Conservation (phyloP, 140 eudicot species). For the Cichorium intybus region DNA sequence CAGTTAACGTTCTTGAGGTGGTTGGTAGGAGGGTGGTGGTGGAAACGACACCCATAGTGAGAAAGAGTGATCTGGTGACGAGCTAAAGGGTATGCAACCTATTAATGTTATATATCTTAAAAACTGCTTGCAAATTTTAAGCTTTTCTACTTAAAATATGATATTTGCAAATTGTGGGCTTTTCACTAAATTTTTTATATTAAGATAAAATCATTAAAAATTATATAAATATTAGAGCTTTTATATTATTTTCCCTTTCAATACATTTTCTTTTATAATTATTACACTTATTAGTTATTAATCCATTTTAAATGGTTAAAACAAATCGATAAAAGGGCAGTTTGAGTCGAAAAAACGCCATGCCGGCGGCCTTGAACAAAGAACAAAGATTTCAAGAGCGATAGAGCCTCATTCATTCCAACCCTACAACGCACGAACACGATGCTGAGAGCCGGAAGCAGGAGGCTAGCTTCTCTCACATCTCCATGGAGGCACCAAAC, state of each 20-base stretch:
- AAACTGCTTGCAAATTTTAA: no score
- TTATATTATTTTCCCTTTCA: no score
- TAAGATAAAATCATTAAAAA: neutral
- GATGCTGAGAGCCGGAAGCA: conserved; percentile 34
- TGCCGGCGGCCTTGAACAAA: conserved; percentile 2
- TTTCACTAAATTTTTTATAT: no score
- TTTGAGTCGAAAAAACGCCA: neutral
- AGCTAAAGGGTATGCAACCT: no score
- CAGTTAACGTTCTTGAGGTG: no score
- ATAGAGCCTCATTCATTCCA: neutral
- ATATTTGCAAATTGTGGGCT: no score
- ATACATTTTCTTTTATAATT: neutral
- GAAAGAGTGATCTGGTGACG: no score
- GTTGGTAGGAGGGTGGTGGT: no score
- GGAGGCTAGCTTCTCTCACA: conserved; percentile 28
- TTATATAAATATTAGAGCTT: no score
- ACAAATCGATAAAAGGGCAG: neutral
- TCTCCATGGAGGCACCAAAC: conserved; percentile 20
- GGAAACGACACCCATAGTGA: no score
- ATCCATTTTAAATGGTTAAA: neutral
- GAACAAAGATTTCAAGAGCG: neutral
- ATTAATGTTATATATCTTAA: no score
- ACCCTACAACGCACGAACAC: conserved; percentile 10
- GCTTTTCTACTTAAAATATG: no score
- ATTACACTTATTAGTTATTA: neutral